These are phyloP conservation scores for Ceratobasidium sp. DNA, from an alignment of 1,284 basidiomycete genomes.

Conservation along the genomic window DNA sequence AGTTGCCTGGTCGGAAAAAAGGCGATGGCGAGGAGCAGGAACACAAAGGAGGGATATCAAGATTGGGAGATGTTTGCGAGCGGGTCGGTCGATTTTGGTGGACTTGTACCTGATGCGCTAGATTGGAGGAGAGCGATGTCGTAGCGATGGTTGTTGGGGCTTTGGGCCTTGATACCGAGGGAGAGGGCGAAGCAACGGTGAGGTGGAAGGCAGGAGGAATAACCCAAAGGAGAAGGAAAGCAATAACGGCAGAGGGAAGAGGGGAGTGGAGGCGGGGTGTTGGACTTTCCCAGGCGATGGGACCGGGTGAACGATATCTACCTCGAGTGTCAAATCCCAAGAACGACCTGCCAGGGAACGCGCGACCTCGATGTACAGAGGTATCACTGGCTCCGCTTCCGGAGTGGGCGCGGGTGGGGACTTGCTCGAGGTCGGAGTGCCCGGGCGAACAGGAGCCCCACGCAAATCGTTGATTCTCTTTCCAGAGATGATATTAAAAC, in stretches of 20 bases:
- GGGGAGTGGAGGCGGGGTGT: slow-evolving; percentile 61
- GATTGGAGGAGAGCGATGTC: slow-evolving; percentile 67
- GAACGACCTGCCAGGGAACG: slow-evolving; percentile 16
- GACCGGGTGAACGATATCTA: slow-evolving; percentile 22
- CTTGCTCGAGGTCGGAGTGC: slow-evolving; percentile 75
- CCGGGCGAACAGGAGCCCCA: slow-evolving; percentile 73
- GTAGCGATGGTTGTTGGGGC: slow-evolving; percentile 49
- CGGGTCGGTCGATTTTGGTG: slow-evolving; percentile 73
- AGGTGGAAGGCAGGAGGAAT: too few relatives aligned
- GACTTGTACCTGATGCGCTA: slow-evolving; percentile 80
- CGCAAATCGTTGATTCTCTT: slow-evolving; percentile 79
- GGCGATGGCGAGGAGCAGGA: slow-evolving; percentile 55
- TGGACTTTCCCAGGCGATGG: too few relatives aligned
- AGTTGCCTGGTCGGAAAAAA: slow-evolving; percentile 50
- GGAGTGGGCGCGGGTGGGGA: slow-evolving; percentile 15
- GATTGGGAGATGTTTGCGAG: slow-evolving; percentile 56
- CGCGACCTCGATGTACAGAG: too few relatives aligned
- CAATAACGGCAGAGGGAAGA: slow-evolving; percentile 48
- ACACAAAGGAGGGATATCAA: slow-evolving; percentile 53
- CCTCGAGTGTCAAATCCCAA: slow-evolving; percentile 45
- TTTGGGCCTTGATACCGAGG: slow-evolving; percentile 24
- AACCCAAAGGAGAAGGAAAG: too few relatives aligned
- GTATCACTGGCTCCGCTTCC: background rate
- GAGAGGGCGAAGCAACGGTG: too few relatives aligned
- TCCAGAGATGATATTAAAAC: slow-evolving; percentile 80